Evolutionary conservation across 2,329 filamentous ascomycete species (phyloP), one percentile per base, ranked within the genome.

Genomic region (Byssothecium circinans): DNA sequence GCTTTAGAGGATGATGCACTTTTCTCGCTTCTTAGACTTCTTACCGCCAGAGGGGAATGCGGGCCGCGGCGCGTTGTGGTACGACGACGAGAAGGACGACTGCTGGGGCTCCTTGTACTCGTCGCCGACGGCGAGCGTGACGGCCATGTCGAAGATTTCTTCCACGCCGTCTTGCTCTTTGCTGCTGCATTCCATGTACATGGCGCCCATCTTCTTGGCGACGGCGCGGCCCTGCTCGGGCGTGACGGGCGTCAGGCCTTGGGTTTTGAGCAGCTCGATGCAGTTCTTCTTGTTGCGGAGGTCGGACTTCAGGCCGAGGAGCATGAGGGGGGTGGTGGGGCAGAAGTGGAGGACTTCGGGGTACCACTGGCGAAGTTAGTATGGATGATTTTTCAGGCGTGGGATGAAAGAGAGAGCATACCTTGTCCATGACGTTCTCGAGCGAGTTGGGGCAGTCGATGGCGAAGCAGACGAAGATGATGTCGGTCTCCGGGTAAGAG

Each of bases 391-490:
- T 19, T 43, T 19, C 27, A 30, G 37, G 37, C 6, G 11, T 41
- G 42, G 29, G 30, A 38, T 4, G 15, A 30, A 12, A 34, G 34
- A 10, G 25, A 43, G 22, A 43, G 30, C 78, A 54, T 77, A 96
- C 94, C 87, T 99, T 99, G 78, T 99, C 94, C 78, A 97, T 87
- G 49, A 99, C 92, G 74, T 99, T 99, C 70, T 99, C 94, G 43
- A 99, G 80, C 6, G 92, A 97, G 73, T 96, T 96, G 29, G 94
- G 94, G 73, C 94, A 99, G 75, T 99, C 94, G 67, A 99, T 96
- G 57, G 94, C 94, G 73, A 99, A 99, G 80, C 94, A 99, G 60
- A 99, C 94, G 72, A 99, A 97, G 50, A 99, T 86, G 27, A 99
- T 81, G 72, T 99, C 94, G 11, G 94, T 99, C 75, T 99, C 94